Evolutionary conservation across 2,329 filamentous ascomycete species (phyloP), one percentile per base, ranked within the genome.

Genomic region (Talaromyces funiculosus): DNA sequence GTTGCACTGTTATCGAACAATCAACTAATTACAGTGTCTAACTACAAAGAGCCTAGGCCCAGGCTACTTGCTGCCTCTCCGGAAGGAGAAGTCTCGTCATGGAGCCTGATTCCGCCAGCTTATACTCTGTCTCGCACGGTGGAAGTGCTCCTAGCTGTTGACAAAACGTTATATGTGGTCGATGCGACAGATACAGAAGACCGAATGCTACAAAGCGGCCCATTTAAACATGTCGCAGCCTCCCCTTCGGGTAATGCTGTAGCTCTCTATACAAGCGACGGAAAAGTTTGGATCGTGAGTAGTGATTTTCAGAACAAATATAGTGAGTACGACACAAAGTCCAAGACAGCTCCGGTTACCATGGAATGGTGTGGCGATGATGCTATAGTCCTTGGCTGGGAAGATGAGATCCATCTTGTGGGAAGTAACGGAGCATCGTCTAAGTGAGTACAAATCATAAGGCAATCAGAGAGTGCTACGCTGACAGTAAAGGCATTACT

Each of bases 281-380:
- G 92, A 61, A 92, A 87, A 66, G 86, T 94, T 20, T 96, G 94
- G 82, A 90, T 99, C 29, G 92, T 97, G 56, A 94, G 90, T 53
- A 93, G 91, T 69, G 93, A 99, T 73, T 97, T 97, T 72, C 92
- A 96, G 72, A 92, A 89, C 69, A 88, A 92, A 61, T 81, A 96
- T 64, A 93, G 92, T 71, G 92, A 97, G 75, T 93, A 97, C 71
- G 87, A 96, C 69, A 93, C 92, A 0, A 87, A 87, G 66, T 92
- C 90, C 9, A 89, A 88, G 72, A 96, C 91, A 4, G 82, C 88
- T 1, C 94, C 94, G 3, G 89, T 90, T 67, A 90, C 94, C 64
- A 83, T 99, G 63, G 88, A 94, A 68, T 99, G 94, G 94, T 99
- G 94, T 73, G 94, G 94, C 4, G 93, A 94, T 68, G 93, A 97